Evolutionary conservation across 2,329 filamentous ascomycete genomes (phyloP).

Genomic region (Nigrospora osmanthi): DNA sequence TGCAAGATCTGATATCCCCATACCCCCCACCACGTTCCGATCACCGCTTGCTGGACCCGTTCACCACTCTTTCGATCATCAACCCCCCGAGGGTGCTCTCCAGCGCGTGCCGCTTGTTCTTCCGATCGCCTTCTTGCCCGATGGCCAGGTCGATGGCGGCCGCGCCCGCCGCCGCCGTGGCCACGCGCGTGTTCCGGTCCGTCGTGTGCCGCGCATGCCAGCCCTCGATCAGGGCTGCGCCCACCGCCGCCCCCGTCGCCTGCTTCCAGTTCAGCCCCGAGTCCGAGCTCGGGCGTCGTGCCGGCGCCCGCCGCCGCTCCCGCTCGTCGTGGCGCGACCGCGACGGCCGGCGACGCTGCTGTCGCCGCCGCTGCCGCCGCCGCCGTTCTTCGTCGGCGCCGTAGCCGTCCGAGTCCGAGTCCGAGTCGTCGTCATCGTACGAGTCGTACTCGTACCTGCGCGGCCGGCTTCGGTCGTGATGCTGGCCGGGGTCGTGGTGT

Average conservation of each 20-base stretch:
- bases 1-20: too few relatives aligned
- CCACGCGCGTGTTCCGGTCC: conserved; percentile 10
- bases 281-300: too few relatives aligned
- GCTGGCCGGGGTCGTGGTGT: too few relatives aligned
- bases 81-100: conserved; percentile 16
- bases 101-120: conserved; percentile 11
- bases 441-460: too few relatives aligned
- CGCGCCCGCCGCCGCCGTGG: conserved; percentile 17
- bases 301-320: too few relatives aligned
- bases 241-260: conserved; percentile 14
- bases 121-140: conserved; percentile 4
- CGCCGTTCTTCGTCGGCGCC: too few relatives aligned
- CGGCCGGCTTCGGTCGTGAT: too few relatives aligned
- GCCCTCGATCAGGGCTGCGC: conserved; percentile 14
- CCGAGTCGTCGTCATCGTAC: too few relatives aligned
- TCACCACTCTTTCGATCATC: conserved; percentile 15
- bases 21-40: not conserved
- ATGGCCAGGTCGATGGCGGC: conserved; percentile 15
- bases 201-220: conserved; percentile 12
- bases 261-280: conserved; percentile 9
- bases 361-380: too few relatives aligned
- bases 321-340: too few relatives aligned
- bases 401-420: too few relatives aligned
- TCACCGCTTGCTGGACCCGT: conserved; percentile 8
- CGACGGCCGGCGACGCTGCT: too few relatives aligned